A percentile compares a stretch with the other conserved stretches of the same genome.
Conservation (phyloP, 495 filamentous ascomycete species). For the Daldinia vernicosa region DNA sequence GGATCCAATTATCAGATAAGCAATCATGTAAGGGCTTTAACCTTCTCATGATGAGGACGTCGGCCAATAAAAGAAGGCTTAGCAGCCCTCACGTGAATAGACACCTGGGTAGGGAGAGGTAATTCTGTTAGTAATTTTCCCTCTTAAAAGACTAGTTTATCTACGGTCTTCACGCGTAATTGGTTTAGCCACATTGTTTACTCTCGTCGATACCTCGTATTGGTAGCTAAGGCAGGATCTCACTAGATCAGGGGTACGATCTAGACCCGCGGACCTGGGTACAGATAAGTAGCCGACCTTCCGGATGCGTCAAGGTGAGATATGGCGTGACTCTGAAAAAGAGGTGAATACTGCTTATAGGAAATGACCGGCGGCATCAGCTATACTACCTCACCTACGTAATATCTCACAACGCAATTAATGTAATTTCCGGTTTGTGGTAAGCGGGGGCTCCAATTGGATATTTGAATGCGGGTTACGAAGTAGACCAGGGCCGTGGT, state of each 20-base stretch:
- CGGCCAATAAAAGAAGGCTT: not conserved
- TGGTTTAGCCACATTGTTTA: not conserved
- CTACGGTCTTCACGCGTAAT: not conserved
- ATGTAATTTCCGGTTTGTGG: constrained; percentile 37
- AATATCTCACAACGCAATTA: constrained; percentile 20
- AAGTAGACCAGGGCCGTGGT: constrained; percentile 11
- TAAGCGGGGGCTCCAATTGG: constrained; percentile 28
- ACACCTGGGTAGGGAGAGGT: not conserved
- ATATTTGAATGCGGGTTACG: constrained; percentile 12
- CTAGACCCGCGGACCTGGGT: constrained; percentile 27
- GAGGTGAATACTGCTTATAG: not conserved
- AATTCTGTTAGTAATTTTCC: not conserved
- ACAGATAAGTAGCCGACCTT: constrained; percentile 35
- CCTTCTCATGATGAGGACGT: not conserved
- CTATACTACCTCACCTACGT: constrained; percentile 11
- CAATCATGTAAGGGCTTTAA: not conserved
- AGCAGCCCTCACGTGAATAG: not conserved
- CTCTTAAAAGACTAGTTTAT: not conserved
- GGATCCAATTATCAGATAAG: not conserved
- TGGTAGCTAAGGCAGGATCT: constrained; percentile 10
- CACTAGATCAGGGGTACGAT: constrained; percentile 15
- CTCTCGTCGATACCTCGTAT: constrained; percentile 5
- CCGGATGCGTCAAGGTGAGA: constrained; percentile 29
- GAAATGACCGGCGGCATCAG: not conserved
- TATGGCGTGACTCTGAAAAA: constrained; percentile 22